Evolutionary conservation across 225 moss, liverwort and hornwort species (phyloP).

Genomic region (Pseudisothecium myosuroides): DNA sequence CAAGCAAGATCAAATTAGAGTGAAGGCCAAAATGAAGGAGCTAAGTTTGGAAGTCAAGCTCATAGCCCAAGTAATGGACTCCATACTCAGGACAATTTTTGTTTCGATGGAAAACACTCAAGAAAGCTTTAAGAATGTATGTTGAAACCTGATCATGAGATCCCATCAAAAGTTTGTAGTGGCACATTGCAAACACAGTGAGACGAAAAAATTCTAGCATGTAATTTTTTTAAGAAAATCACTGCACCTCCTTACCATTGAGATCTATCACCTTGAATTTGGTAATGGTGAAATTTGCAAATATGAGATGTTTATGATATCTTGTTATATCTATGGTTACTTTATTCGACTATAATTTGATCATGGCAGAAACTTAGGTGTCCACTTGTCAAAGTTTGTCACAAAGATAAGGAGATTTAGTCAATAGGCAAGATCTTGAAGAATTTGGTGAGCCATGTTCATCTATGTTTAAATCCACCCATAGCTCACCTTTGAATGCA

Average conservation of each 20-base stretch:
- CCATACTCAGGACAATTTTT: background rate
- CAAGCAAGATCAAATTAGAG: too few species aligned
- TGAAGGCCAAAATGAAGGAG: too few species aligned
- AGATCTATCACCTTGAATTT: background rate
- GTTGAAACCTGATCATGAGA: background rate
- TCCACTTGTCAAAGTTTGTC: background rate
- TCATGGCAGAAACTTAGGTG: background rate
- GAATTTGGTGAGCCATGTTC: background rate
- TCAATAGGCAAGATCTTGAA: background rate
- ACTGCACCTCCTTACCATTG: background rate
- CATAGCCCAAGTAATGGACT: too few species aligned
- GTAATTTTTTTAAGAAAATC: background rate
- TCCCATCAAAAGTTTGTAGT: background rate
- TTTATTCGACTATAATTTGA: background rate
- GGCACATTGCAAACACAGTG: background rate
- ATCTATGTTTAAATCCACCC: background rate
- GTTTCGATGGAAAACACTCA: background rate
- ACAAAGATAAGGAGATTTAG: background rate
- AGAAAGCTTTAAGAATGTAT: background rate
- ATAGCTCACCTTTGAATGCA: background rate
- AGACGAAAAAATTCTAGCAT: background rate
- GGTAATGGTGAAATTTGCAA: background rate
- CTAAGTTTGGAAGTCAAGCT: accelerated
- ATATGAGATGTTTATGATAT: background rate
- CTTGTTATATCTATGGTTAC: background rate